phyloP scores from a whole-genome alignment of 495 filamentous ascomycete genomes.

The Penicillium canariense region DNA sequence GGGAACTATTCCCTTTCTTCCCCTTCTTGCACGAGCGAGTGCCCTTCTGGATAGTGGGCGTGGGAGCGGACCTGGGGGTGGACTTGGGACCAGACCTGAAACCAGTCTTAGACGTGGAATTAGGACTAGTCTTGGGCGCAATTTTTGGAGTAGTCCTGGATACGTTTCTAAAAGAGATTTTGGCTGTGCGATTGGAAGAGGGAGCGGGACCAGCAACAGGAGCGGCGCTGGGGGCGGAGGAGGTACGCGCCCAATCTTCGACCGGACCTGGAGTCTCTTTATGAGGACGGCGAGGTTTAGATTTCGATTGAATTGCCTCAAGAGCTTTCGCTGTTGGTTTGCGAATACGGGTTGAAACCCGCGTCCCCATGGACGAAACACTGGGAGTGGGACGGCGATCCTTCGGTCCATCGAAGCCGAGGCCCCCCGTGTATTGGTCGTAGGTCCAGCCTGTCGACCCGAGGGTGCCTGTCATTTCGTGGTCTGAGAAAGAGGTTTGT shows the following conservation, averaged over 20 bases:
- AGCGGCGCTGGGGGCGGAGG: neutral
- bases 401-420: conserved; percentile 27
- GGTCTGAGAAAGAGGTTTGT: conserved; percentile 10
- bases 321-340: conserved; percentile 42
- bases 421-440: conserved; percentile 23
- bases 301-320: conserved; percentile 35
- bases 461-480: conserved; percentile 13
- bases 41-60: neutral
- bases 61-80: neutral
- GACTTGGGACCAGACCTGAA: neutral
- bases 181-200: neutral
- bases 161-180: conserved; percentile 1
- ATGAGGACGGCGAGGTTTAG: conserved; percentile 19
- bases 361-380: conserved; percentile 27
- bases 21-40: neutral
- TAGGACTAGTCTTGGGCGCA: neutral
- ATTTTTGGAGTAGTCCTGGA: neutral
- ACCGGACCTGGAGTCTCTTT: conserved; percentile 3
- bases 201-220: neutral
- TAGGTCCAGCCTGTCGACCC: conserved; percentile 13
- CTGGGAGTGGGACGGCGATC: conserved; percentile 29
- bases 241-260: neutral
- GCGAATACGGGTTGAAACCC: conserved; percentile 34
- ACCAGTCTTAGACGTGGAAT: neutral
- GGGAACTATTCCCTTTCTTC: neutral